A percentile compares a stretch with the other conserved stretches of the same genome.
These are phyloP conservation scores for Poa annua DNA, from an alignment of 176 grass and related monocot genomes.

Conservation along the genomic window DNA sequence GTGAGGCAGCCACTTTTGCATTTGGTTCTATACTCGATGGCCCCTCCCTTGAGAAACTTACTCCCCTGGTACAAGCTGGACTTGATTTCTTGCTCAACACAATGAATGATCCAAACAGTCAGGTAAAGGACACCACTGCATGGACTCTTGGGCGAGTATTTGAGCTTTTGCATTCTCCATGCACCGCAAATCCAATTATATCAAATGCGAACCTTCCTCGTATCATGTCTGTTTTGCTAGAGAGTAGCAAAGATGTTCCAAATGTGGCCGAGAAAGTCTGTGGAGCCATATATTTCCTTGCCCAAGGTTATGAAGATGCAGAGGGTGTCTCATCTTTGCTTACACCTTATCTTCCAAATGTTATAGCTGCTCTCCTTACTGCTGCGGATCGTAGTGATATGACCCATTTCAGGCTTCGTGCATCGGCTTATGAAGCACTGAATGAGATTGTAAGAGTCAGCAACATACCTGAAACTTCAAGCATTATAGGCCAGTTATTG, in stretches of 20 bases:
- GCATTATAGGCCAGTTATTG: slow-evolving; percentile 69
- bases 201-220: slow-evolving; percentile 75
- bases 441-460: slow-evolving; percentile 93
- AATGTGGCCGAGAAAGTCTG: slow-evolving; percentile 97
- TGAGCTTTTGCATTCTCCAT: slow-evolving; percentile 77
- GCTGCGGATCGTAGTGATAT: slow-evolving; percentile 74
- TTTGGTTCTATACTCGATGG: slow-evolving; percentile 99
- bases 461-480: slow-evolving; percentile 62
- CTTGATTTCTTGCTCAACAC: slow-evolving; percentile 92
- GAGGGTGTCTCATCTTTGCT: slow-evolving; percentile 59
- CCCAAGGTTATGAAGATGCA: slow-evolving; percentile 82
- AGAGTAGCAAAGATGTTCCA: slow-evolving; percentile 83
- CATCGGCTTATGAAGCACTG: slow-evolving; percentile 87
- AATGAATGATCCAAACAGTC: slow-evolving; percentile 78
- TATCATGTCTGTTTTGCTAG: slow-evolving; percentile 77
- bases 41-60: slow-evolving; percentile 80
- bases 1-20: slow-evolving; percentile 88
- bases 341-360: slow-evolving; percentile 78
- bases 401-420: slow-evolving; percentile 68
- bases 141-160: slow-evolving; percentile 96
- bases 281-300: slow-evolving; percentile 92
- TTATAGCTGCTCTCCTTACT: slow-evolving; percentile 75
- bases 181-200: slow-evolving; percentile 70
- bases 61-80: slow-evolving; percentile 64
- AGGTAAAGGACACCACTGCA: slow-evolving; percentile 90